A percentile compares a stretch with the other conserved stretches of the same genome.
phyloP scores from a whole-genome alignment of 495 filamentous ascomycete genomes.

The Penicillium robsamsonii region DNA sequence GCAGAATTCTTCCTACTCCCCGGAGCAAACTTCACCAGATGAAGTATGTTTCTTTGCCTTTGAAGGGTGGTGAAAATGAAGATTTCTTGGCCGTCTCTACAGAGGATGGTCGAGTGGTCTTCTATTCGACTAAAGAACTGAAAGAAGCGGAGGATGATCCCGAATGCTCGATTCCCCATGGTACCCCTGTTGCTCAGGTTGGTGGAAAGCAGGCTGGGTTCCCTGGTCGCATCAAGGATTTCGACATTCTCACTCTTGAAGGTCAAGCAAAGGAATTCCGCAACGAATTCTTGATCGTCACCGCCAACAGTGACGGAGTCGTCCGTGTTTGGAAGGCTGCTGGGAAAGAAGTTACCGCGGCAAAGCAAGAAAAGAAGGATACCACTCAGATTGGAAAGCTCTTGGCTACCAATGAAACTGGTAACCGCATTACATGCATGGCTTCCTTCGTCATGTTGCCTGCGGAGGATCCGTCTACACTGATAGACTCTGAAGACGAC shows the following conservation, averaged over 20 bases:
- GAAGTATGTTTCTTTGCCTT: conserved; percentile 58
- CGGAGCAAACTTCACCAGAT: conserved; percentile 80
- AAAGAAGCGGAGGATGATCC: conserved; percentile 29
- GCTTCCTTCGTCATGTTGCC: conserved; percentile 76
- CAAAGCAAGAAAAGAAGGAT: conserved; percentile 41
- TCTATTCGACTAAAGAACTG: conserved; percentile 66
- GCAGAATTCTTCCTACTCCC: conserved; percentile 62
- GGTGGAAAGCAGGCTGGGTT: conserved; percentile 70
- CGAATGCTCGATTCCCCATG: conserved; percentile 42
- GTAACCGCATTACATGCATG: conserved; percentile 86
- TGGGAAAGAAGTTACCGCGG: conserved; percentile 28
- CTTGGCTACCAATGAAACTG: conserved; percentile 77
- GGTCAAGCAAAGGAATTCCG: conserved; percentile 32
- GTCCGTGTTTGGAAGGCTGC: conserved; percentile 71
- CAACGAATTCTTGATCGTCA: conserved; percentile 58
- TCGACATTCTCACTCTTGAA: conserved; percentile 56
- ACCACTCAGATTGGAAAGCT: conserved; percentile 63
- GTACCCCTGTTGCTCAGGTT: conserved; percentile 68
- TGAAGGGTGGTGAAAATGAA: conserved; percentile 40
- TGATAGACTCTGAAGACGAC: conserved; percentile 34
- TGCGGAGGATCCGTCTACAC: conserved; percentile 36
- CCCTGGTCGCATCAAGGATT: conserved; percentile 81
- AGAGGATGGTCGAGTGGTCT: conserved; percentile 84
- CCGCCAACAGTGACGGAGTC: conserved; percentile 78
- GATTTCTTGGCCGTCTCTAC: conserved; percentile 77